Base-by-base conservation (phyloP, 1,139 yeast genomes). In the Zhuliangozyma blackwelliae region DNA sequence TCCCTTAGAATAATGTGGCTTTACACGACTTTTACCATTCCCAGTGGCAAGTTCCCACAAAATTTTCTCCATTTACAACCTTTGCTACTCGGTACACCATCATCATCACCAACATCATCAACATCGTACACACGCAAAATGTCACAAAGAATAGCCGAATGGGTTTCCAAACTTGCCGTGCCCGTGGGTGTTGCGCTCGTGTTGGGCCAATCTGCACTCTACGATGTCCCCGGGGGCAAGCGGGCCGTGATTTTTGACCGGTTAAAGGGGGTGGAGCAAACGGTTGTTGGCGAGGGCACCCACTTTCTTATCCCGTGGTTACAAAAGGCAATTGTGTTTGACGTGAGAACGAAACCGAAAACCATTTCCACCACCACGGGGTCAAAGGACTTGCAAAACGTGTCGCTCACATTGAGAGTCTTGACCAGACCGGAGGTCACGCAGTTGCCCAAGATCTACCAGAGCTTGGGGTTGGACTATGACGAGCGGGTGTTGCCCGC, bases 401-500 rank as follows among this genome's bases (percentile, higher is more conserved):
- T 92, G 28, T 82, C 95, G 8, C 70, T 92, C 59, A 94, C 98
- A 5, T 73, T 94, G 54, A 78, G 99, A 55, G 96, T 92, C 32
- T 74, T 92, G 51, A 96, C 89, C 63, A 77, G 97, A 52, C 99
- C 99, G 1, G 96, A 89, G 48, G 94, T 92, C 34, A 60, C 72
- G 52, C 76, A 75, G 45, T 73, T 92, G 54, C 97, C 98, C 20
- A 67, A 65, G 34, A 92, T 92, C 49, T 94, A 94, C 66, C 97
- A 90, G 62, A 76, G 78, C 56, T 74, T 92, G 46, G 99, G 99
- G 39, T 72, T 82, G 44, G 99, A 92, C 62, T 92, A 94, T 61
- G 98, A 92, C 57, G 98, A 92, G 68, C 78, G 97, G 58, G 97
- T 92, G 28, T 74, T 92, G 49, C 98, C 98, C 19, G 92, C 97